Evolutionary conservation across 805 yeast genomes (phyloP).

Genomic region (Myxozyma sirexii): DNA sequence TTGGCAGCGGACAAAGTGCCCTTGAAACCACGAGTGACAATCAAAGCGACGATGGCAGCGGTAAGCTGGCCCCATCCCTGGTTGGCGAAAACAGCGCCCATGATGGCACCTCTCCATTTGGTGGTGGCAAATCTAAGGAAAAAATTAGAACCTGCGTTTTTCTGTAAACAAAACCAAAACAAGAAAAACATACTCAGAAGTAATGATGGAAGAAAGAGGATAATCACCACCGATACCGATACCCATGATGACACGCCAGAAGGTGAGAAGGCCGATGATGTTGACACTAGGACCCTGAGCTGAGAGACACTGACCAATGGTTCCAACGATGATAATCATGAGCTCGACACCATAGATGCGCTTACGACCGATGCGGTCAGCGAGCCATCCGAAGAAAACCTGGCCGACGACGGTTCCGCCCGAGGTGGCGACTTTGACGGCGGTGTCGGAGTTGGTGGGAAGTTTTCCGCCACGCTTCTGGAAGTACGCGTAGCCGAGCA

Average conservation of each 20-base stretch:
- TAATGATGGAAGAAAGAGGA: conserved; percentile 89
- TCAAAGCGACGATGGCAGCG: conserved; percentile 82
- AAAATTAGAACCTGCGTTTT: too few relatives aligned
- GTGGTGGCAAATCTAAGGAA: conserved; percentile 69
- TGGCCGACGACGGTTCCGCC: conserved; percentile 95
- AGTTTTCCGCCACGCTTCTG: conserved; percentile 50
- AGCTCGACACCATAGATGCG: conserved; percentile 84
- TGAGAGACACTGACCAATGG: conserved; percentile 72
- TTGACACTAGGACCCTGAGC: conserved; percentile 55
- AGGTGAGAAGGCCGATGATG: conserved; percentile 65
- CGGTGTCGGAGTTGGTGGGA: conserved; percentile 73
- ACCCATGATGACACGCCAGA: conserved; percentile 87
- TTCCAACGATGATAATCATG: conserved; percentile 79
- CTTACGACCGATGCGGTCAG: conserved; percentile 84
- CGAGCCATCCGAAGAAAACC: conserved; percentile 77
- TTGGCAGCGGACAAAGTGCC: conserved; percentile 57
- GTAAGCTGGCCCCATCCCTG: conserved; percentile 95
- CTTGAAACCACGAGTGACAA: conserved; percentile 78
- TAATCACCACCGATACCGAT: conserved; percentile 98
- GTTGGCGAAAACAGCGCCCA: conserved; percentile 95
- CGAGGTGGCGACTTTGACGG: conserved; percentile 84
- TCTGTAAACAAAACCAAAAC: too few relatives aligned
- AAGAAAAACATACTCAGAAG: conserved; percentile 60
- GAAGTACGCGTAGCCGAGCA: conserved; percentile 81
- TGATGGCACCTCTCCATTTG: conserved; percentile 97